These are phyloP conservation scores for Trichoderma citrinoviride DNA, from an alignment of 2,329 filamentous ascomycete species.

Conservation along the genomic window DNA sequence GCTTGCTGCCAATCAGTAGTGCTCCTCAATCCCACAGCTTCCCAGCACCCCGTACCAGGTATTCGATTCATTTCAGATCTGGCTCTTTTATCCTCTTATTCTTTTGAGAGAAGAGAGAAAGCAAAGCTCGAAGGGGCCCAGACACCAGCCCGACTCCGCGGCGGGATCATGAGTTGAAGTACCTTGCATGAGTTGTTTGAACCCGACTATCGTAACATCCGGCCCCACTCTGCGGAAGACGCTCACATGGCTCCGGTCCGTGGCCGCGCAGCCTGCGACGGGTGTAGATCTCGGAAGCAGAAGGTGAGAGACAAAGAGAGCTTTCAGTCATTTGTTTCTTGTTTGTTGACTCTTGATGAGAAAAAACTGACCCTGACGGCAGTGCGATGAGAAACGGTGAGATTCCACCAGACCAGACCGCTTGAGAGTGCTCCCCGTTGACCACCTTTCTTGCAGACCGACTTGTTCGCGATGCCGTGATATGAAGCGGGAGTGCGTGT, in stretches of 20 bases:
- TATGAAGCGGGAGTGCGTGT: constrained; percentile 16
- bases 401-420: background rate
- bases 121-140: background rate
- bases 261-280: constrained; percentile 20
- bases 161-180: constrained; percentile 15
- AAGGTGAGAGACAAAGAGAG: background rate
- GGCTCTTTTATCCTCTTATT: background rate
- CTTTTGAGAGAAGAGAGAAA: background rate
- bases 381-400: constrained; percentile 19
- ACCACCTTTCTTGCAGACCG: background rate
- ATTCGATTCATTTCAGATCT: background rate
- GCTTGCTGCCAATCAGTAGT: constrained; percentile 6
- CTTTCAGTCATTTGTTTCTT: no score
- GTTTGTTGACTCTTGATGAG: background rate
- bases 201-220: background rate
- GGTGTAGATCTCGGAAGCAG: constrained; percentile 19
- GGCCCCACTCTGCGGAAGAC: constrained; percentile 16
- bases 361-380: background rate
- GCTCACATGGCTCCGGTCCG: constrained; percentile 19
- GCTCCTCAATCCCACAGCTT: background rate
- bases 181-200: background rate
- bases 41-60: background rate
- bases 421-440: background rate
- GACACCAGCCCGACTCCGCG: background rate
- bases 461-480: constrained; percentile 18